Percentiles rank a stretch among this genome's conserved stretches.
Conservation (phyloP, 2,329 filamentous ascomycete species). For the Calonectria leucothoes region DNA sequence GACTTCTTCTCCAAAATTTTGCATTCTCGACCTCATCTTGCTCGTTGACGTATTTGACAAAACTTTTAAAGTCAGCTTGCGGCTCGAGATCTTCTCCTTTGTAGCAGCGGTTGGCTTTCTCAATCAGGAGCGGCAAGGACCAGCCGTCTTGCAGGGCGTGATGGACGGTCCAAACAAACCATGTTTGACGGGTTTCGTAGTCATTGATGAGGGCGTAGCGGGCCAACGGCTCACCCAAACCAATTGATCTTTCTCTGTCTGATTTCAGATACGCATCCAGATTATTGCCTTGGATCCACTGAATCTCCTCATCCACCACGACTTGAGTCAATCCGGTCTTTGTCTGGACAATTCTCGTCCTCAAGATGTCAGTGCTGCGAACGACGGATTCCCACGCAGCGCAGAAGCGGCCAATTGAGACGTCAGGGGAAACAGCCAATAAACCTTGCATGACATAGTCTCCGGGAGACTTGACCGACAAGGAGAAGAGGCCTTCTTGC, state of each 20-base stretch:
- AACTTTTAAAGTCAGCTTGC: neutral
- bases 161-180: constrained; percentile 40
- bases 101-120: constrained; percentile 9
- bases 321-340: constrained; percentile 55
- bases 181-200: neutral
- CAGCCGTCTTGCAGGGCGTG: constrained; percentile 44
- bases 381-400: constrained; percentile 24
- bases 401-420: constrained; percentile 17
- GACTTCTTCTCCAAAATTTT: constrained; percentile 9
- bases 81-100: neutral
- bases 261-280: constrained; percentile 50
- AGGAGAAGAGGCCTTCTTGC: constrained; percentile 47
- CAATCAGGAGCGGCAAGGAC: constrained; percentile 25
- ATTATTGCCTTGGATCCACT: constrained; percentile 37
- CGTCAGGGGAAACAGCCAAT: constrained; percentile 21
- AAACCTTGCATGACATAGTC: constrained; percentile 32
- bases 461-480: constrained; percentile 43
- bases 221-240: neutral
- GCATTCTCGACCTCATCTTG: neutral
- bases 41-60: neutral
- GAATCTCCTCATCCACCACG: constrained; percentile 52
- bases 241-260: neutral
- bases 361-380: constrained; percentile 46
- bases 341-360: constrained; percentile 59
- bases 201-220: constrained; percentile 20